Evolutionary conservation across 2,329 filamentous ascomycete species (phyloP).

Genomic region (Curvularia hawaiiensis): DNA sequence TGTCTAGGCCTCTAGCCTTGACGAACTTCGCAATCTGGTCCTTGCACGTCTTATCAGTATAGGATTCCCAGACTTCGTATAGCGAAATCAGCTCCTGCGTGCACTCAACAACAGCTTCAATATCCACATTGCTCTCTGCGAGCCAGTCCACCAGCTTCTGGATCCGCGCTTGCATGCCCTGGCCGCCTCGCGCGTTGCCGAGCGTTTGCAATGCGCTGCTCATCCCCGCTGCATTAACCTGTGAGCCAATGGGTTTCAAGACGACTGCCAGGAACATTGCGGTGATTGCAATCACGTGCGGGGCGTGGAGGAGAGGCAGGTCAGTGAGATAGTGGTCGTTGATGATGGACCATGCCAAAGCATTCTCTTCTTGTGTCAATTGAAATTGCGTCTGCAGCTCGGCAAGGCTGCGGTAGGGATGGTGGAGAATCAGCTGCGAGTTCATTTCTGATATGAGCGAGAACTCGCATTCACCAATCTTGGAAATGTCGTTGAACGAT

Average conservation of each 20-base stretch:
- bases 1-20: slow-evolving; percentile 63
- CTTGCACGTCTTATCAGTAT: slow-evolving; percentile 68
- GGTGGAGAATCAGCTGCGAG: slow-evolving; percentile 86
- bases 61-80: slow-evolving; percentile 76
- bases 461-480: slow-evolving; percentile 93
- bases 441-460: slow-evolving; percentile 89
- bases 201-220: slow-evolving; percentile 46
- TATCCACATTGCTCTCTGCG: slow-evolving; percentile 83
- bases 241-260: slow-evolving; percentile 67
- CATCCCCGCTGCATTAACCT: slow-evolving; percentile 50
- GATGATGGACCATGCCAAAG: slow-evolving; percentile 79
- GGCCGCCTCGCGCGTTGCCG: slow-evolving; percentile 39
- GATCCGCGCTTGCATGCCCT: slow-evolving; percentile 58
- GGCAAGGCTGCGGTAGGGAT: slow-evolving; percentile 83
- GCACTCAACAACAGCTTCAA: slow-evolving; percentile 83
- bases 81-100: slow-evolving; percentile 91
- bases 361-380: slow-evolving; percentile 77
- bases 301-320: slow-evolving; percentile 81
- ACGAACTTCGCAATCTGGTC: slow-evolving; percentile 67
- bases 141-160: slow-evolving; percentile 79
- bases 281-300: slow-evolving; percentile 87
- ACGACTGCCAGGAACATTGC: slow-evolving; percentile 85
- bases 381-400: slow-evolving; percentile 72
- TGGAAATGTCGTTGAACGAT: slow-evolving; percentile 68
- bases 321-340: slow-evolving; percentile 95